These are phyloP conservation scores for Mortierella sp. DNA, from an alignment of 371 early-diverging fungal genomes.

Conservation along the genomic window DNA sequence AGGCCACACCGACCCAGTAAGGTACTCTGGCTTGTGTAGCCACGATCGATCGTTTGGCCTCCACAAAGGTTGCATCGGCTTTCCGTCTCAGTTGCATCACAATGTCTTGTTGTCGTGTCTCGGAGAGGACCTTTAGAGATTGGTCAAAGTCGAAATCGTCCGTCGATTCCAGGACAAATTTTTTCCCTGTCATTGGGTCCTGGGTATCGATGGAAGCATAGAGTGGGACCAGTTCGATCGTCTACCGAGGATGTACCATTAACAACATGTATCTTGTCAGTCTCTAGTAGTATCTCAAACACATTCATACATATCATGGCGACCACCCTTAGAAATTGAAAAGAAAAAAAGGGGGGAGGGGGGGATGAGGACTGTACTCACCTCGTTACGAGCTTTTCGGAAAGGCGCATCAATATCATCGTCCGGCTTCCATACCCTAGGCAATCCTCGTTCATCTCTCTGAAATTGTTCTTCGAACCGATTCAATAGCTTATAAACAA, in stretches of 20 bases:
- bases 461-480: slow-evolving; percentile 88
- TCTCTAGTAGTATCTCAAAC: neutral
- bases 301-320: neutral
- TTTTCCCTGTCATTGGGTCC: slow-evolving; percentile 1
- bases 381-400: slow-evolving; percentile 70
- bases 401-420: slow-evolving; percentile 92
- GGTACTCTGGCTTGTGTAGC: slow-evolving; percentile 86
- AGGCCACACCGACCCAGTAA: slow-evolving; percentile 76
- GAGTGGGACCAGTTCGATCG: slow-evolving; percentile 66
- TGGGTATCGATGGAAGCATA: slow-evolving; percentile 62
- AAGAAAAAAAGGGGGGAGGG: no score
- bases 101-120: slow-evolving; percentile 74
- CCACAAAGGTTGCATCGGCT: slow-evolving; percentile 86
- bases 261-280: neutral
- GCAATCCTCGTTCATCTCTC: slow-evolving; percentile 89
- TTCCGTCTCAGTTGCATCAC: slow-evolving; percentile 84
- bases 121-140: slow-evolving; percentile 65
- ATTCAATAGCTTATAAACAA: slow-evolving; percentile 5
- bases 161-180: neutral
- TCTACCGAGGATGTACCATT: no score
- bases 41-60: slow-evolving; percentile 93
- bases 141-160: slow-evolving; percentile 64
- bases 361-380: slow-evolving; percentile 31
- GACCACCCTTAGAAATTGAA: neutral
- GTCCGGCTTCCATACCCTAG: slow-evolving; percentile 89